These are phyloP conservation scores for Ceratobasidium sp. DNA, from an alignment of 1,284 basidiomycete genomes.

Conservation along the genomic window DNA sequence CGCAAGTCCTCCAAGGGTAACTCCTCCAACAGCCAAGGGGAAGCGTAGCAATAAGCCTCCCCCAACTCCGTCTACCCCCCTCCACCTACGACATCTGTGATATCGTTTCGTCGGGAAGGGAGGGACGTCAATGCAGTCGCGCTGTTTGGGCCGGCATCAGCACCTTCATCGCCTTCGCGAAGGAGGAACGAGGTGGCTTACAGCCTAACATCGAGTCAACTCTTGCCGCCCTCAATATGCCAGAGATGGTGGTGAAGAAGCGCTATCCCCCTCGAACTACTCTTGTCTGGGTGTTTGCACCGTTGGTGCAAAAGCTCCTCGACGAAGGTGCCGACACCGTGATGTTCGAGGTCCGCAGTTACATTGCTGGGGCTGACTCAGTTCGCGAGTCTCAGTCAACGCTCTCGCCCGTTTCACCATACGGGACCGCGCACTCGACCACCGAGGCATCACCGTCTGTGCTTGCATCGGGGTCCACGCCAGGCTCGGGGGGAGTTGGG, in stretches of 20 bases:
- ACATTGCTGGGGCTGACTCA: constrained; percentile 34
- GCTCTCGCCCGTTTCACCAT: constrained; percentile 30
- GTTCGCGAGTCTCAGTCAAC: constrained; percentile 28
- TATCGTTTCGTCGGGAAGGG: constrained; percentile 34
- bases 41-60: constrained; percentile 33
- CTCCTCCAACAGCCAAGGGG: constrained; percentile 13
- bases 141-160: constrained; percentile 25
- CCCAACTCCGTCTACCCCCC: constrained; percentile 18
- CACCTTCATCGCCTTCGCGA: constrained; percentile 17
- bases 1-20: constrained; percentile 24
- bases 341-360: constrained; percentile 36
- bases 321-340: constrained; percentile 34
- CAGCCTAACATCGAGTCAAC: constrained; percentile 4
- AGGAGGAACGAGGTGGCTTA: constrained; percentile 8
- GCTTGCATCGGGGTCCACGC: constrained; percentile 26
- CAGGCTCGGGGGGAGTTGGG: constrained; percentile 25
- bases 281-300: constrained; percentile 33
- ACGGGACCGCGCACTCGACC: constrained; percentile 28
- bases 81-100: constrained; percentile 32
- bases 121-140: constrained; percentile 34
- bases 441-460: constrained; percentile 27
- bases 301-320: constrained; percentile 33
- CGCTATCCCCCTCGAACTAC: constrained; percentile 36
- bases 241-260: constrained; percentile 35
- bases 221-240: constrained; percentile 13